Percentiles rank a stretch among this genome's conserved stretches.
Evolutionary conservation across 768 basidiomycete genomes (phyloP).

Genomic region (Collybia nuda): DNA sequence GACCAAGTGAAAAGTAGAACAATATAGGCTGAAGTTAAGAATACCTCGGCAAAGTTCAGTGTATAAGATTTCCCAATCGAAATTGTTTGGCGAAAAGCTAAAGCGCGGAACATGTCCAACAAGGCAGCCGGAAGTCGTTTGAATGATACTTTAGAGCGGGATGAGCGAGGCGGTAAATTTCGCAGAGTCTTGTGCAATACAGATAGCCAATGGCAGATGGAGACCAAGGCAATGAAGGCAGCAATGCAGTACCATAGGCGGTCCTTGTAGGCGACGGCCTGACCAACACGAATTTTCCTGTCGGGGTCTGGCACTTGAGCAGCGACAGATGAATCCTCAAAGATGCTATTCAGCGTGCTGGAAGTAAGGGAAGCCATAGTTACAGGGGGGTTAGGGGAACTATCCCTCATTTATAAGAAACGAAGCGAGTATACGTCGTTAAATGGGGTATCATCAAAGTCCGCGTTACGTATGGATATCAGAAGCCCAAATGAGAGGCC

Average conservation of each 20-base stretch:
- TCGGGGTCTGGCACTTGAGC: too few species aligned
- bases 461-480: too few species aligned
- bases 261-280: too few species aligned
- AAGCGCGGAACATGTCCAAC: slow-evolving; percentile 12
- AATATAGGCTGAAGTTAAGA: slow-evolving; percentile 32
- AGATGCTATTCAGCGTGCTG: too few species aligned
- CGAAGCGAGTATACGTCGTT: too few species aligned
- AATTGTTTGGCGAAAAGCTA: slow-evolving; percentile 20
- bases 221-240: slow-evolving; percentile 12
- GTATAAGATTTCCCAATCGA: slow-evolving; percentile 26
- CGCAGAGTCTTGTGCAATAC: neutral
- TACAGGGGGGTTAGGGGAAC: too few species aligned
- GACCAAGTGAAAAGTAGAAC: slow-evolving; percentile 29
- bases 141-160: slow-evolving; percentile 1
- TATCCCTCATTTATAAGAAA: too few species aligned
- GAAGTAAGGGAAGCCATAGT: too few species aligned
- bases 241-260: slow-evolving; percentile 15
- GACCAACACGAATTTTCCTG: too few species aligned
- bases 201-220: slow-evolving; percentile 6
- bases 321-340: too few species aligned
- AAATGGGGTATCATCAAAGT: too few species aligned
- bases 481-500: too few species aligned
- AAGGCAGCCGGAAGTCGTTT: slow-evolving; percentile 12
- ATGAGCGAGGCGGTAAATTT: neutral
- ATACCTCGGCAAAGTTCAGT: slow-evolving; percentile 35